phyloP scores from a whole-genome alignment of 768 basidiomycete genomes.

The Lactarius sanguifluus region DNA sequence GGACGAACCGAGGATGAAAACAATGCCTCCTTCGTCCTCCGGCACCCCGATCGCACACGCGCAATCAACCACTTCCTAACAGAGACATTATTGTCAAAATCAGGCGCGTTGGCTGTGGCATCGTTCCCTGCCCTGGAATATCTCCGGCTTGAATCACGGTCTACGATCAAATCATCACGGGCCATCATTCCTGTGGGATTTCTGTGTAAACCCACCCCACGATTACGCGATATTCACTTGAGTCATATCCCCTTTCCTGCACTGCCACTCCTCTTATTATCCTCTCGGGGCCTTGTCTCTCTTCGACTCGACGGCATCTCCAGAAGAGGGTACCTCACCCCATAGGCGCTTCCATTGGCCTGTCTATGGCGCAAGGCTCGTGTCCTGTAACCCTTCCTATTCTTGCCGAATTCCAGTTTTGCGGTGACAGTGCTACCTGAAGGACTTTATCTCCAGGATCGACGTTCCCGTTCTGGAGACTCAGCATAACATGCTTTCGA shows the following conservation, averaged over 20 bases:
- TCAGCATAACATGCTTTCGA: too few species aligned
- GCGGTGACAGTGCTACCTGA: background rate
- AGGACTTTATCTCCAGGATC: slow-evolving; percentile 8
- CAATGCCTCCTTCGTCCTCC: background rate
- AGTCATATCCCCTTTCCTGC: slow-evolving; percentile 3
- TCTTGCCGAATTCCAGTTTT: slow-evolving; percentile 14
- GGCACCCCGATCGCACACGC: slow-evolving; percentile 2
- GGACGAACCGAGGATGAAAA: slow-evolving; percentile 1
- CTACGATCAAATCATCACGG: background rate
- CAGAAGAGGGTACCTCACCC: background rate
- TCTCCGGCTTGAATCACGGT: background rate
- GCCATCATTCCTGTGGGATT: background rate
- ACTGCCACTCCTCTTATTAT: slow-evolving; percentile 4
- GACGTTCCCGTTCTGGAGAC: background rate
- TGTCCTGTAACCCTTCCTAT: background rate
- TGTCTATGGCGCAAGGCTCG: background rate
- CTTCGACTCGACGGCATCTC: slow-evolving; percentile 11
- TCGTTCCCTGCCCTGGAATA: slow-evolving; percentile 5
- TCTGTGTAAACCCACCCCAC: slow-evolving; percentile 7
- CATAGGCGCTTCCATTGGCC: background rate
- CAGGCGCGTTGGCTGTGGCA: background rate
- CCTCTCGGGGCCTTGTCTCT: slow-evolving; percentile 1
- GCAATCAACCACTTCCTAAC: slow-evolving; percentile 4
- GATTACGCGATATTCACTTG: slow-evolving; percentile 13
- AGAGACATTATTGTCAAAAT: background rate